Base-by-base conservation (phyloP, 1,139 yeast genomes). In the Suhomyces chickasaworum region DNA sequence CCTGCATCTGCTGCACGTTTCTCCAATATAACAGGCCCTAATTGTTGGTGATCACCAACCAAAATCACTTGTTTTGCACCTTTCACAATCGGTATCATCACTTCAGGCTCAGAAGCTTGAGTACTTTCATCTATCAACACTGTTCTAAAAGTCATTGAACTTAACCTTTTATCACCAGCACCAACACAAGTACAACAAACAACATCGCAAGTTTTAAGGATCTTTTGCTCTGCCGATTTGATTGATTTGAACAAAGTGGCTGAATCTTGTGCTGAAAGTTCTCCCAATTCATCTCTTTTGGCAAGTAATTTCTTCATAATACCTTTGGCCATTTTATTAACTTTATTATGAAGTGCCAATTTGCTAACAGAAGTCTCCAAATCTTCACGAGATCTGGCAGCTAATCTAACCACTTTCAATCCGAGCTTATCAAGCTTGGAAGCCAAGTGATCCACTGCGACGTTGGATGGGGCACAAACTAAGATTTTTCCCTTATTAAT, bases 391-490 rank as follows among this genome's bases (percentile, higher is more conserved):
- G 86, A 77, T 57, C 77, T 83, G 1, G 97, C 96, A 10, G 84
- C 77, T 39, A 90, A 58, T 57, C 97, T 75, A 13, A 88, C 87
- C 32, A 89, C 96, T 17, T 81, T 81, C 45, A 91, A 66, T 0
- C 96, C 96, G 30, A 89, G 66, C 9, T 65, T 61, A 46, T 81
- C 78, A 48, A 90, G 71, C 57, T 90, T 86, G 7, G 77, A 78
- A 1, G 97, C 90, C 48, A 91, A 74, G 68, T 91, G 97, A 64
- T 91, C 97, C 36, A 89, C 97, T 0, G 97, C 97, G 45, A 91
- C 93, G 66, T 91, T 91, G 17, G 97, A 89, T 13, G 97, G 97
- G 2, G 97, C 97, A 73, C 97, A 89, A 2, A 90, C 97, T 41
- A 91, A 73, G 7, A 90, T 82, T 48, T 76, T 75, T 37, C 78